A percentile compares a stretch with the other conserved stretches of the same genome.
Conservation (phyloP, 441 rosid species). For the Bruguiera hainesii region DNA sequence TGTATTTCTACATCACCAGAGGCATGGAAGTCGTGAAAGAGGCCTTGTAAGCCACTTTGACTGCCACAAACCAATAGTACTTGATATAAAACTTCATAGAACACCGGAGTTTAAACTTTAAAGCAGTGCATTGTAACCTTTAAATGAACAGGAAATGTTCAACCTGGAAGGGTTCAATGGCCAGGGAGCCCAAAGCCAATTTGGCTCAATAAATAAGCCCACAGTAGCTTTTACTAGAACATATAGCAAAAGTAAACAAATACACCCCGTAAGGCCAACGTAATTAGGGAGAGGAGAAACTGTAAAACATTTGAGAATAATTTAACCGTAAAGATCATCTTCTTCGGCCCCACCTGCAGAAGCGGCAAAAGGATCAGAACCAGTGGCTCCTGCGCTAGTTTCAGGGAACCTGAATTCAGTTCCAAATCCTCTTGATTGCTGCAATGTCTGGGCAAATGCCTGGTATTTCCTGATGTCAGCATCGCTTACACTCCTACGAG, state of each 20-base stretch:
- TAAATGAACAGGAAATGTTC: too few relatives aligned
- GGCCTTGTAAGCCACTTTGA: too few relatives aligned
- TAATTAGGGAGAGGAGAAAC: not conserved
- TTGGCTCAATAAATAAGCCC: not conserved
- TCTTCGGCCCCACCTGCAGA: constrained; percentile 65
- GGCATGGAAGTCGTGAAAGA: too few relatives aligned
- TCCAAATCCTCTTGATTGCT: constrained; percentile 70
- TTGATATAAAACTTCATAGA: too few relatives aligned
- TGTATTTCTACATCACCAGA: too few relatives aligned
- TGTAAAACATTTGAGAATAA: not conserved
- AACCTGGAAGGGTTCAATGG: too few relatives aligned
- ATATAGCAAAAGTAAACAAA: not conserved
- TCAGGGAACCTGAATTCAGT: constrained; percentile 57
- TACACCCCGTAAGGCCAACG: constrained; percentile 5
- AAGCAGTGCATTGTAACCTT: too few relatives aligned
- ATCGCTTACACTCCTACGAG: constrained; percentile 72
- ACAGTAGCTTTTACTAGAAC: not conserved
- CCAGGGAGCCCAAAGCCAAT: not conserved
- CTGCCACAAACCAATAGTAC: too few relatives aligned
- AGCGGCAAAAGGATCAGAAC: constrained; percentile 64
- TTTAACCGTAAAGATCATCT: constrained; percentile 76
- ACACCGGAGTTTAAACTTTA: too few relatives aligned
- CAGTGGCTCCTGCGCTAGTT: constrained; percentile 27
- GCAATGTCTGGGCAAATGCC: constrained; percentile 71
- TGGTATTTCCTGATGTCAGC: constrained; percentile 76